Conservation (phyloP, 768 basidiomycete species). For the Pholiota microspora region DNA sequence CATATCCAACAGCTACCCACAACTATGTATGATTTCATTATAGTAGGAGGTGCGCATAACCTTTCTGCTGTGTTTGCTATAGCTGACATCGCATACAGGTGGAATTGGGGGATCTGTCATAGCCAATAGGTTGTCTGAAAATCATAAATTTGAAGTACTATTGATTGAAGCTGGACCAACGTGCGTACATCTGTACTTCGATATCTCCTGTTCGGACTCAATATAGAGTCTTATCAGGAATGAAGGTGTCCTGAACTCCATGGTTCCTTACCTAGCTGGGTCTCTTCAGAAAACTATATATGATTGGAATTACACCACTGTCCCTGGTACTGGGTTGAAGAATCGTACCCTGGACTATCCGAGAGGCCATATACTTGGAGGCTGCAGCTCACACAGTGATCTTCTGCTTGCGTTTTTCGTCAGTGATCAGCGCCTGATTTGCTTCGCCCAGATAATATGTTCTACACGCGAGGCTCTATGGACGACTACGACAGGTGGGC, state of each 20-base stretch:
- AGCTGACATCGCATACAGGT: background rate
- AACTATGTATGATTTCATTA: constrained; percentile 4
- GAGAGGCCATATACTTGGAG: constrained; percentile 32
- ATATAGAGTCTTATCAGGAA: constrained; percentile 9
- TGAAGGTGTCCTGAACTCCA: constrained; percentile 16
- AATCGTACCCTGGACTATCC: constrained; percentile 28
- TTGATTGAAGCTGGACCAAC: constrained; percentile 12
- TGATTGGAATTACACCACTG: constrained; percentile 28
- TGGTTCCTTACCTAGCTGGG: constrained; percentile 15
- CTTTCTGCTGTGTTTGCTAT: background rate
- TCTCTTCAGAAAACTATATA: constrained; percentile 5
- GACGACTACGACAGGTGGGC: constrained; percentile 9
- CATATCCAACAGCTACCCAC: background rate
- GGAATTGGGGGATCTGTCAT: constrained; percentile 8
- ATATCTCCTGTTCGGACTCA: background rate
- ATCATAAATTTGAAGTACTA: constrained; percentile 7
- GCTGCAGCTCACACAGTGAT: constrained; percentile 21
- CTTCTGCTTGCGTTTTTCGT: too few species aligned
- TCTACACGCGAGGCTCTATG: constrained; percentile 27
- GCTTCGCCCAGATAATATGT: constrained; percentile 22
- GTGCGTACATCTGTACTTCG: background rate
- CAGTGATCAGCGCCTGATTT: too few species aligned
- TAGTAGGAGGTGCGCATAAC: constrained; percentile 5
- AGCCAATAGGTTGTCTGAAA: constrained; percentile 9
- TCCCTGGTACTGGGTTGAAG: constrained; percentile 25